These are phyloP conservation scores for Phytopythium helicoides DNA, from an alignment of 352 stramenopile species.

Conservation along the genomic window DNA sequence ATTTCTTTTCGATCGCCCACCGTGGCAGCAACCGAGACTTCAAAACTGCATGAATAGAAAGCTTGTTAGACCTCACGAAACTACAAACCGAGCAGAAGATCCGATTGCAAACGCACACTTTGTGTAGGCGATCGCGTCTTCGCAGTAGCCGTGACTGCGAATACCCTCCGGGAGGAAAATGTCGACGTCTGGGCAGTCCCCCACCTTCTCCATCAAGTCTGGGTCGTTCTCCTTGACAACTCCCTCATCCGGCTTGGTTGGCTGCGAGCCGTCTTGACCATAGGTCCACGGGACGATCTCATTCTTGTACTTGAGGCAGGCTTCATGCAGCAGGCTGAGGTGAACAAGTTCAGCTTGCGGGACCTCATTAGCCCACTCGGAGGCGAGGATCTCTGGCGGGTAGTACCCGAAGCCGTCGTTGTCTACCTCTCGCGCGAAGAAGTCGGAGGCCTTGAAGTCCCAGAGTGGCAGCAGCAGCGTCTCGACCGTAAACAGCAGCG, in stretches of 20 bases:
- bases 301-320: conserved; percentile 39
- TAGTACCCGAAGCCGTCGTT: conserved; percentile 37
- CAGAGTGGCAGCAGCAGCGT: conserved; percentile 14
- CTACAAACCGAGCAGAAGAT: conserved; percentile 1
- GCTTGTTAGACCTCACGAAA: background rate
- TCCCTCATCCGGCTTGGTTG: conserved; percentile 17
- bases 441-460: conserved; percentile 6
- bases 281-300: conserved; percentile 12
- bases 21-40: conserved; percentile 36
- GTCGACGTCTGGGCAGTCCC: conserved; percentile 56
- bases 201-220: conserved; percentile 42
- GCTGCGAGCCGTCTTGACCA: conserved; percentile 3
- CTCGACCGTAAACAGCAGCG: conserved; percentile 19
- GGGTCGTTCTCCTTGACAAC: conserved; percentile 34
- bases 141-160: conserved; percentile 60
- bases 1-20: conserved; percentile 45
- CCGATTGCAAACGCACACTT: too few species aligned
- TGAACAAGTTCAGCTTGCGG: conserved; percentile 36
- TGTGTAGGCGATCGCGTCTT: conserved; percentile 64
- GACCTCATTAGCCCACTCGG: conserved; percentile 29
- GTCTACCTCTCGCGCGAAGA: conserved; percentile 11
- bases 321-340: conserved; percentile 50
- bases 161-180: conserved; percentile 53
- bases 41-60: conserved; percentile 16
- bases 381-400: conserved; percentile 38